A percentile compares a stretch with the other conserved stretches of the same genome.
Conservation (phyloP, 129 eudicot species). For the Rutidosis leptorrhynchoides region DNA sequence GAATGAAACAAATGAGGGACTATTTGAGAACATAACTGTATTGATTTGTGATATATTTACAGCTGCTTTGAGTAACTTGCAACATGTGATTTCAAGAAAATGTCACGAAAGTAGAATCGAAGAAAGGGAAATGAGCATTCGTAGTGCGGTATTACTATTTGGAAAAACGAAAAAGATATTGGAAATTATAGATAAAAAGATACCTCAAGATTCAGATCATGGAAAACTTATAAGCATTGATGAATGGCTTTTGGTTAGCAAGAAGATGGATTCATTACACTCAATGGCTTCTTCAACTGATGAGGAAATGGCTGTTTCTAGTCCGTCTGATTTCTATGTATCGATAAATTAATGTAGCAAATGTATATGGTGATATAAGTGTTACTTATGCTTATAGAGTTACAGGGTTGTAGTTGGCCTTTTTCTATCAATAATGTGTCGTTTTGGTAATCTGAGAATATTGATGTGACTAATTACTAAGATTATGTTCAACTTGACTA, state of each 20-base stretch:
- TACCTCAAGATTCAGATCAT: conserved; percentile 39
- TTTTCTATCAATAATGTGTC: too few relatives aligned
- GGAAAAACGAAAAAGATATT: conserved; percentile 56
- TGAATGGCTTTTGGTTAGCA: conserved; percentile 48
- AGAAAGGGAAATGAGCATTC: conserved; percentile 51
- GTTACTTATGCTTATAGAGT: background rate
- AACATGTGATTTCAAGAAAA: conserved; percentile 44
- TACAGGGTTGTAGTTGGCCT: background rate
- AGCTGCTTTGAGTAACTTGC: conserved; percentile 66
- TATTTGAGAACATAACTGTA: conserved; percentile 40
- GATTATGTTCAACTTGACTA: too few relatives aligned
- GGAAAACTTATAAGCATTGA: conserved; percentile 47
- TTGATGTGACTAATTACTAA: too few relatives aligned
- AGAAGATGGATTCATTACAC: conserved; percentile 22
- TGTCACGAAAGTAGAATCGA: conserved; percentile 58
- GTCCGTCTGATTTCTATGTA: conserved; percentile 41
- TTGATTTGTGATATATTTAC: conserved; percentile 48
- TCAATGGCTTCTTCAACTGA: conserved; percentile 24
- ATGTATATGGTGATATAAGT: background rate
- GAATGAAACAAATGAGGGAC: conserved; percentile 19
- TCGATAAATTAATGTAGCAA: conserved; percentile 34
- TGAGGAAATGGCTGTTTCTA: conserved; percentile 23
- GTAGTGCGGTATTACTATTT: conserved; percentile 51
- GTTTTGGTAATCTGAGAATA: too few relatives aligned
- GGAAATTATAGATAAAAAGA: conserved; percentile 35